Evolutionary conservation across 495 filamentous ascomycete genomes (phyloP), one percentile per base, ranked within the genome.

Genomic region (Immersiella caudata): DNA sequence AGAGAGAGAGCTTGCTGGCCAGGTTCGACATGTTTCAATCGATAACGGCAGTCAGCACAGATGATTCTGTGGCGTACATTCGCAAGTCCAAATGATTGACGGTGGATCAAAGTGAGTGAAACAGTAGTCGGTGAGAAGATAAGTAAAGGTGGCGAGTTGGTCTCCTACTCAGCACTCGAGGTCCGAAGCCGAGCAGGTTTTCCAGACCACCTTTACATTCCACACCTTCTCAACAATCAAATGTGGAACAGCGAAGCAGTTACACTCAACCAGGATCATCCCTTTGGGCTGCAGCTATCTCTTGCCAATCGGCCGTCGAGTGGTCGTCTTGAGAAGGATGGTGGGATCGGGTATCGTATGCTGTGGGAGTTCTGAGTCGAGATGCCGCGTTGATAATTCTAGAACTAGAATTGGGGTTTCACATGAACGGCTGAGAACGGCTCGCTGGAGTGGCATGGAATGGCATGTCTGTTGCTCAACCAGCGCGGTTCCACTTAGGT

Each of bases 11-110:
- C 56, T 18, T 60, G 25, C 56, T 59, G 56, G 25, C 20, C 57
- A 60, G 26, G 57, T 60, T 60, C 29, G 57, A 33, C 57, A 21
- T 60, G 26, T 60, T 33, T 60, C 9, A 60, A 35, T 29, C n/a
- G 29, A 36, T 26, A 36, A 60, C 27, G 25, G 57, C 9, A 60
- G 21, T 21, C 20, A 59, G 29, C 14, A 22, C 25, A 60, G 56
- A 20, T 14, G 22, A 22, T 46, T 46, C 40, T 46, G 40, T 46
- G 40, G 40, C 16, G 40, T 18, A 46, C 14, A 55, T 11, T 22
- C n/a, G 52, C 52, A 26, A 4, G 52, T 20, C 7, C n/a, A 11
- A 24, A n/a, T 55, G 21, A 24, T 22, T 55, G 21, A 24, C 7
- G 20, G 52, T 55, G 52, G 52, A 22, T 14, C 52, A 24, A 22